Evolutionary conservation across 257 asterid genomes (phyloP), one percentile per base, ranked within the genome.

Genomic region (Leonotis leonurus): DNA sequence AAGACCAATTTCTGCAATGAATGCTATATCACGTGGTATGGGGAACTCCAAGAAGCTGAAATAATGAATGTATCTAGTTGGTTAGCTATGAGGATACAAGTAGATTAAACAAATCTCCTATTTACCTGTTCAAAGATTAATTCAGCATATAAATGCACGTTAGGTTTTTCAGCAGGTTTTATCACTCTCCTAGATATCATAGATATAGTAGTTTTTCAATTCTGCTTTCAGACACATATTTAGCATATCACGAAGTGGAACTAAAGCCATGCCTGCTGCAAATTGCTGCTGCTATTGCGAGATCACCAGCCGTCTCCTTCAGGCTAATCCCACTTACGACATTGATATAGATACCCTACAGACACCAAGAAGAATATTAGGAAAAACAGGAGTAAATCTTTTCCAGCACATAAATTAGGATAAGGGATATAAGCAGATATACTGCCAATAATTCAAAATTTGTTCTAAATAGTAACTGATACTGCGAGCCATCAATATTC

Each of bases 221-320:
- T 41, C 50, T 61, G 12, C 61, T 52, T 39, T 32, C 51, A 22
- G n/a, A n/a, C n/a, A n/a, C n/a, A 26, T 36, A 20, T 22, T 37
- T 39, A 46, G 56, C 22, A 53, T 12, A 39, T 51, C 59, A 39
- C 18, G 0, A 29, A 27, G 3, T 48, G 46, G 27, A 43, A 32
- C 56, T 3, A 46, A 45, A 40, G 60, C 11, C 85, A 72, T 79
- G 75, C 98, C 95, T 88, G 96, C 98, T 92, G 77, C 98, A 92
- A 66, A 92, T 84, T 70, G 98, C 96, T 18, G 99, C 97, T 57
- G 95, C 99, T 65, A 86, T 75, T 45, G 99, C 94, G 55, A 89
- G 88, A 79, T 92, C 99, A 21, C 95, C 97, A 59, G 97, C 95
- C 16, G 96, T 92, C 82, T 89, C 97, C 8, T 83, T 75, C 60